phyloP scores from a whole-genome alignment of 177 flowering plant species.

The Vitis hybrid region DNA sequence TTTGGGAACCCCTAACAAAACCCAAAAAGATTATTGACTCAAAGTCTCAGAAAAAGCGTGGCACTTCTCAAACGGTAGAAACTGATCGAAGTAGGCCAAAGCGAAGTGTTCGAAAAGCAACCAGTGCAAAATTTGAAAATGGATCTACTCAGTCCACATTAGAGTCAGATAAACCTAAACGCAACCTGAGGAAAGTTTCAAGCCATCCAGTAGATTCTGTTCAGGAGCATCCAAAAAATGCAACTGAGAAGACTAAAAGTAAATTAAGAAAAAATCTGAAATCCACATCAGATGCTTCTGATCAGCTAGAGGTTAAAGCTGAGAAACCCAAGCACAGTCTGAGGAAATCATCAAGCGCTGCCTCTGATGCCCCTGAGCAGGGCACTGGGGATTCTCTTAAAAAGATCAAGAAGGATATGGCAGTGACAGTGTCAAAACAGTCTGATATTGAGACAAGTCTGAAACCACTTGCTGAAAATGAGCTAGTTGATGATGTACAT shows the following conservation, averaged over 20 bases:
- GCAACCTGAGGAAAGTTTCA: conserved; percentile 51
- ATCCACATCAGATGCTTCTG: conserved; percentile 34
- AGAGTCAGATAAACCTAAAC: conserved; percentile 67
- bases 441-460: conserved; percentile 31
- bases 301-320: conserved; percentile 40
- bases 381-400: conserved; percentile 26
- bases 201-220: conserved; percentile 51
- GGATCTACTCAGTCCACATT: conserved; percentile 30
- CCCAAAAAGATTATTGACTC: conserved; percentile 41
- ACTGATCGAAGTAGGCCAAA: conserved; percentile 47
- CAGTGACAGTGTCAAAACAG: conserved; percentile 16
- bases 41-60: conserved; percentile 48
- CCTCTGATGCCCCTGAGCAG: conserved; percentile 25
- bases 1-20: conserved; percentile 60
- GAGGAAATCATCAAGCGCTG: conserved; percentile 19
- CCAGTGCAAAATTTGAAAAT: conserved; percentile 46
- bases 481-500: conserved; percentile 15
- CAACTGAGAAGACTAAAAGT: conserved; percentile 85
- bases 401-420: conserved; percentile 41
- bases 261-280: conserved; percentile 73
- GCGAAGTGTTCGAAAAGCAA: conserved; percentile 51
- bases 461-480: conserved; percentile 17
- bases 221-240: conserved; percentile 70
- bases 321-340: conserved; percentile 55
- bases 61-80: conserved; percentile 26